phyloP scores from a whole-genome alignment of 768 basidiomycete species.

The Pleurotus tuoliensis region DNA sequence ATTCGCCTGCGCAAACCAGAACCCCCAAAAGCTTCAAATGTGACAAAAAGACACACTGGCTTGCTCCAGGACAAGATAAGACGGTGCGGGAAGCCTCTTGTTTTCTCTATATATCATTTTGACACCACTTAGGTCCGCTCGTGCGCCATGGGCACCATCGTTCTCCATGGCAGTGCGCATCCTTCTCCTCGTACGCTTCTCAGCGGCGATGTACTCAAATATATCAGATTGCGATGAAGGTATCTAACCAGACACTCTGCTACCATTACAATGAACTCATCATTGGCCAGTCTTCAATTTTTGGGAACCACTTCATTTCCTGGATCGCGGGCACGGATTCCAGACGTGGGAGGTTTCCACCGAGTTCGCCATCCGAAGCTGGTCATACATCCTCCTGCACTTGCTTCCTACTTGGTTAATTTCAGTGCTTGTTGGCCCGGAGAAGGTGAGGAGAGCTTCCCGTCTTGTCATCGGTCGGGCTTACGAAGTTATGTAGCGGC shows the following conservation, averaged over 20 bases:
- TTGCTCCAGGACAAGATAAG: constrained; percentile 4
- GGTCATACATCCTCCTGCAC: constrained; percentile 89
- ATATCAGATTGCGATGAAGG: constrained; percentile 98
- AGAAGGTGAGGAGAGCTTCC: constrained; percentile 58
- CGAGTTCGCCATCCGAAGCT: constrained; percentile 86
- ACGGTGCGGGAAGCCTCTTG: background rate
- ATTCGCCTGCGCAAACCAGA: constrained; percentile 9
- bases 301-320: constrained; percentile 96
- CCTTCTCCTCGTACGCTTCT: constrained; percentile 73
- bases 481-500: constrained; percentile 50
- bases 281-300: constrained; percentile 84
- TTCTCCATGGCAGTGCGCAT: constrained; percentile 84
- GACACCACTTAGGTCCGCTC: constrained; percentile 28
- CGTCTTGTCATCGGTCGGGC: background rate
- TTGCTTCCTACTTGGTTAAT: constrained; percentile 61
- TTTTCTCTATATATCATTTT: background rate
- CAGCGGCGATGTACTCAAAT: constrained; percentile 91
- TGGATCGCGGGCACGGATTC: constrained; percentile 82
- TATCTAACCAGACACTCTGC: constrained; percentile 21
- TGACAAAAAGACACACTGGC: constrained; percentile 1
- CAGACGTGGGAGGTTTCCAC: constrained; percentile 99
- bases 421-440: constrained; percentile 43
- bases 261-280: background rate
- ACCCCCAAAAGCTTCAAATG: background rate
- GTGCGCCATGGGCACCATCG: constrained; percentile 81